Evolutionary conservation across 306 rosid species (phyloP), one percentile per base, ranked within the genome.

Genomic region (Lathyrus oleraceus): DNA sequence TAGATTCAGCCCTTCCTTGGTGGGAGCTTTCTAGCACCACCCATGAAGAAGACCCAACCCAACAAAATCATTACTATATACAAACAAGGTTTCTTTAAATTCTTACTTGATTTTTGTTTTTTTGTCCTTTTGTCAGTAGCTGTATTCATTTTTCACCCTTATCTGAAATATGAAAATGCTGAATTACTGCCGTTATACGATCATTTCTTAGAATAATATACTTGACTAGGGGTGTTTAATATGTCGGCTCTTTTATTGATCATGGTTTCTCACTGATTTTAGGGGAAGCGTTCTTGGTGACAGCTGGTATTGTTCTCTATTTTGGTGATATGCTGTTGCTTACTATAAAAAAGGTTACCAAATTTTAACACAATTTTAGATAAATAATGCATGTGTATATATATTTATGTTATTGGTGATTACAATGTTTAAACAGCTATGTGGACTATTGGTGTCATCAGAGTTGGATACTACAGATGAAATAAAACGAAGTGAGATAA

Each of bases 271-370:
- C 40, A 61, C 53, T 75, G 35, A 19, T 77, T 58, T 19, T 77
- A 94, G 97, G 99, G 74, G 99, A 94, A 81, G 83, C 92, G 19
- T 88, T 88, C 75, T 70, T 94, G 83, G 89, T 87, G 75, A 79
- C 96, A 64, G 81, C 88, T 3, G 99, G 99, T 65, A 85, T 91
- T 23, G 89, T 87, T 83, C 92, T 88, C 62, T 91, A 94, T 84
- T 88, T 91, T 83, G 91, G 99, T 52, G 99, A 91, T 83, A 86
- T 91, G 95, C 48, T 88, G 80, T 71, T 85, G 54, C 85, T 83
- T 67, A 84, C 97, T 61, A 78, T 80, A 57, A 78, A 71, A 43
- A 94, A 85, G 96, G 98, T 94, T 56, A 23, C 87, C 72, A 39
- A 49, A 52, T 72, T 49, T 61, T 49, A 61, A 32, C 43, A 25